Percentiles rank a stretch among this genome's conserved stretches.
Evolutionary conservation across 2,329 filamentous ascomycete species (phyloP).

Genomic region (Alternaria sp.): DNA sequence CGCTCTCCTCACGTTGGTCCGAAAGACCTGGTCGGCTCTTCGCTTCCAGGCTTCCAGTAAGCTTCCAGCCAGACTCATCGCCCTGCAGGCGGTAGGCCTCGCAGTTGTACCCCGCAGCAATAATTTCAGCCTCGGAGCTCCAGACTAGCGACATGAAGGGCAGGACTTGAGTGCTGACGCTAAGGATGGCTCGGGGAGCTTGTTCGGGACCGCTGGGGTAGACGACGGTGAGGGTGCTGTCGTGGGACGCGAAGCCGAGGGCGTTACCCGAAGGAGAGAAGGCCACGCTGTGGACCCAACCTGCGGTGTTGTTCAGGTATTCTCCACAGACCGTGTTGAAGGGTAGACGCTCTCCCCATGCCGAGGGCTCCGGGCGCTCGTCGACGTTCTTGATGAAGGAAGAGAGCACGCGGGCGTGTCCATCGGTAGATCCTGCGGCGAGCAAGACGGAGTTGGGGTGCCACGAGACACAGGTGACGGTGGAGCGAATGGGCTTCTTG

Average conservation of each 20-base stretch:
- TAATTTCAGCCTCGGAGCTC: slow-evolving; percentile 90
- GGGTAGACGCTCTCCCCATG: slow-evolving; percentile 93
- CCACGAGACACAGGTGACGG: slow-evolving; percentile 93
- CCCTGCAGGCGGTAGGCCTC: slow-evolving; percentile 92
- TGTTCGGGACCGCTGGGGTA: slow-evolving; percentile 93
- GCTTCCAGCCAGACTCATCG: slow-evolving; percentile 79
- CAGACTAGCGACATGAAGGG: slow-evolving; percentile 94
- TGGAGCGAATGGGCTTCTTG: slow-evolving; percentile 98
- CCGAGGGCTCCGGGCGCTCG: slow-evolving; percentile 80
- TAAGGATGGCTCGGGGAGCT: slow-evolving; percentile 87
- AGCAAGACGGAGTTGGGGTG: slow-evolving; percentile 97
- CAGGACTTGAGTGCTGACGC: slow-evolving; percentile 85
- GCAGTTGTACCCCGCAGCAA: slow-evolving; percentile 88
- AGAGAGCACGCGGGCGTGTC: slow-evolving; percentile 92
- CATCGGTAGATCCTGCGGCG: slow-evolving; percentile 95
- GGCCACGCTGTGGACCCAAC: slow-evolving; percentile 92
- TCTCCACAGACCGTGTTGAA: slow-evolving; percentile 99
- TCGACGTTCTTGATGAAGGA: slow-evolving; percentile 97
- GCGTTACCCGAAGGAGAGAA: slow-evolving; percentile 93
- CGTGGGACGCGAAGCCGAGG: slow-evolving; percentile 93
- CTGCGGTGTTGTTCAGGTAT: slow-evolving; percentile 93
- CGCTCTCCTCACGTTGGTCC: slow-evolving; percentile 83
- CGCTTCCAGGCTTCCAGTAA: slow-evolving; percentile 80
- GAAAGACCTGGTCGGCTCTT: slow-evolving; percentile 68
- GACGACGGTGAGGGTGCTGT: slow-evolving; percentile 95